Conservation (phyloP, 1,284 basidiomycete species). For the Sphaerobolus stellatus region DNA sequence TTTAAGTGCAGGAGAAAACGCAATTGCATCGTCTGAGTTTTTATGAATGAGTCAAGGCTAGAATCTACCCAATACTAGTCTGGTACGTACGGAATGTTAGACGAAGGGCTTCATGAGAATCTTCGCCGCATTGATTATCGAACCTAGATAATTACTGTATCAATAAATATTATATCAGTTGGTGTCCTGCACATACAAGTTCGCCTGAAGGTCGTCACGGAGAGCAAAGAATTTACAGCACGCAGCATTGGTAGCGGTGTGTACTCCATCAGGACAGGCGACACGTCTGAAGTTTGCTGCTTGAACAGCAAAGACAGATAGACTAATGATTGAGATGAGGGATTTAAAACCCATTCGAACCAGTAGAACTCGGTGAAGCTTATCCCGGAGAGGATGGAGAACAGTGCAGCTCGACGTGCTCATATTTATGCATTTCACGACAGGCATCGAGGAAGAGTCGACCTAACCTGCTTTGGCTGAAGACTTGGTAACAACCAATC, state of each 20-base stretch:
- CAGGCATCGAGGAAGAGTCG: too few species aligned
- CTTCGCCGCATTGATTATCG: not conserved
- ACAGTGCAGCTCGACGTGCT: too few species aligned
- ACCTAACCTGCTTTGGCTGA: too few species aligned
- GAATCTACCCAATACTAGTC: not conserved
- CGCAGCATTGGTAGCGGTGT: not conserved
- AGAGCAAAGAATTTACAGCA: not conserved
- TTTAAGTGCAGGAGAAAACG: constrained; percentile 1
- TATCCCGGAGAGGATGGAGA: too few species aligned
- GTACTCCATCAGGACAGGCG: not conserved
- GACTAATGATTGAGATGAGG: too few species aligned
- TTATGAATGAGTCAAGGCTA: not conserved
- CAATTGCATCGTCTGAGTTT: constrained; percentile 6
- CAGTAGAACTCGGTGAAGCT: too few species aligned
- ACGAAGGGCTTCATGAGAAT: not conserved
- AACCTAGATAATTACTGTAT: too few species aligned
- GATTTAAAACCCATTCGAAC: too few species aligned
- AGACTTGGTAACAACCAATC: too few species aligned
- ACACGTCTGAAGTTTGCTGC: not conserved
- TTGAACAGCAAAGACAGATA: not conserved
- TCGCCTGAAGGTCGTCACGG: not conserved
- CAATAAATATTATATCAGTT: too few species aligned
- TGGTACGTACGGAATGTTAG: not conserved
- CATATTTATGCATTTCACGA: too few species aligned
- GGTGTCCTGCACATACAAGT: too few species aligned